phyloP scores from a whole-genome alignment of 2,329 filamentous ascomycete genomes.

The Shiraia bambusicola region DNA sequence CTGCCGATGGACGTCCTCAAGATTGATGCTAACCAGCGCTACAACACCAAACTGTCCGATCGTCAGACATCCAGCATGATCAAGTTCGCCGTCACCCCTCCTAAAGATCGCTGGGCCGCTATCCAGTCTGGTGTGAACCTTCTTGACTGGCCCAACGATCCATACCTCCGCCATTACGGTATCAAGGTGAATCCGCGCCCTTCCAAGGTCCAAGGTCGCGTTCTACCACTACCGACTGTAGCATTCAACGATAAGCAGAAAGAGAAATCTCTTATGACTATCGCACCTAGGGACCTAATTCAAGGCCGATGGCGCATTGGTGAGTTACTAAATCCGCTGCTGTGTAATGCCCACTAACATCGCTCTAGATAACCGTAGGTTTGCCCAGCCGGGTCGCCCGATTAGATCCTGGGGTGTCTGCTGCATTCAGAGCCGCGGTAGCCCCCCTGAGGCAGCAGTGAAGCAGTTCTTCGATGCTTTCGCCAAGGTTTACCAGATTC shows the following conservation, averaged over 20 bases:
- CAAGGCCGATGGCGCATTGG: slow-evolving; percentile 85
- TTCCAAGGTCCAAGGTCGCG: slow-evolving; percentile 63
- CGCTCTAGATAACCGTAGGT: slow-evolving; percentile 64
- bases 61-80: slow-evolving; percentile 82
- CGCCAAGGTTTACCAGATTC: slow-evolving; percentile 58
- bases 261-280: slow-evolving; percentile 21
- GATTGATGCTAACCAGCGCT: slow-evolving; percentile 58
- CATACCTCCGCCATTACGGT: slow-evolving; percentile 70
- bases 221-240: slow-evolving; percentile 72
- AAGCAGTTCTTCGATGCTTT: slow-evolving; percentile 63
- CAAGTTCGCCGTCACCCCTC: slow-evolving; percentile 83
- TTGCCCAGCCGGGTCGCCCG: slow-evolving; percentile 63
- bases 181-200: slow-evolving; percentile 67
- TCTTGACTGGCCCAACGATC: slow-evolving; percentile 69
- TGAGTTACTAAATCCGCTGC: neutral
- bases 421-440: slow-evolving; percentile 58
- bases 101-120: slow-evolving; percentile 64
- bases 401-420: slow-evolving; percentile 77
- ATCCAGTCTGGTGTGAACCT: slow-evolving; percentile 69
- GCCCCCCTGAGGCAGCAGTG: slow-evolving; percentile 47
- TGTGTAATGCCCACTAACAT: neutral
- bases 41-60: slow-evolving; percentile 60
- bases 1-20: slow-evolving; percentile 60
- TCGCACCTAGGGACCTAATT: slow-evolving; percentile 45
- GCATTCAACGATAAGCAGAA: slow-evolving; percentile 56